A percentile compares a stretch with the other conserved stretches of the same genome.
Evolutionary conservation across 495 filamentous ascomycete genomes (phyloP).

Genomic region (Aspergillus homomorphus): DNA sequence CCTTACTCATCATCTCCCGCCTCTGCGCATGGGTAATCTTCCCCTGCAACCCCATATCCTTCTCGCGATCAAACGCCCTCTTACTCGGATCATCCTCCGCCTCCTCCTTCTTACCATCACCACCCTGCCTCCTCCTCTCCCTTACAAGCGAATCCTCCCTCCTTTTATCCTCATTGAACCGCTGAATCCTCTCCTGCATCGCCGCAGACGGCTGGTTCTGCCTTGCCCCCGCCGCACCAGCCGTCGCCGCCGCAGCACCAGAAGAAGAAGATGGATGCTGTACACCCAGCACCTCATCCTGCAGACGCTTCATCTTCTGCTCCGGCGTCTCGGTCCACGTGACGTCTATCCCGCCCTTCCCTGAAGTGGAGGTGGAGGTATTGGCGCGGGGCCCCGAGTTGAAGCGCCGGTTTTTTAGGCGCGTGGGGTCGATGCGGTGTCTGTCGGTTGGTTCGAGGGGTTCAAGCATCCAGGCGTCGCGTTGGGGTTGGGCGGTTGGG

Average conservation of each 20-base stretch:
- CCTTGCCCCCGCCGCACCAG: not conserved
- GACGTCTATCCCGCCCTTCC: slow-evolving; percentile 43
- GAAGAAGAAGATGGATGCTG: not conserved
- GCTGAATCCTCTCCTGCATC: slow-evolving; percentile 52
- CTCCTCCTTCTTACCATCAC: slow-evolving; percentile 55
- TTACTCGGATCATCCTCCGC: slow-evolving; percentile 92
- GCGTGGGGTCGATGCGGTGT: slow-evolving; percentile 77
- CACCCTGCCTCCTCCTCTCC: slow-evolving; percentile 41
- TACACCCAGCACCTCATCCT: slow-evolving; percentile 77
- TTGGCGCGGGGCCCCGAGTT: slow-evolving; percentile 62
- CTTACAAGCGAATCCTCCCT: slow-evolving; percentile 63
- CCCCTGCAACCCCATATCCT: slow-evolving; percentile 80
- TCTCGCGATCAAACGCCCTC: slow-evolving; percentile 87
- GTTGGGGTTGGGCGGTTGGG: slow-evolving; percentile 41
- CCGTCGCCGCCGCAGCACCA: not conserved
- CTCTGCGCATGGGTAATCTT: slow-evolving; percentile 71
- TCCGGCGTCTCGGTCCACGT: slow-evolving; percentile 93
- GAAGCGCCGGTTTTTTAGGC: slow-evolving; percentile 80
- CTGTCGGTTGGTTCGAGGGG: slow-evolving; percentile 67
- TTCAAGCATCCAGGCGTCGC: slow-evolving; percentile 94
- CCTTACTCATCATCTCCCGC: slow-evolving; percentile 74
- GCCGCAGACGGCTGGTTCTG: slow-evolving; percentile 27
- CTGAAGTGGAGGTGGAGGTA: slow-evolving; percentile 26
- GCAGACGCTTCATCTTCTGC: slow-evolving; percentile 75
- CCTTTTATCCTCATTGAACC: slow-evolving; percentile 62